Base-by-base conservation (phyloP, 2,329 filamentous ascomycete genomes). In the Colletotrichum sp. region DNA sequence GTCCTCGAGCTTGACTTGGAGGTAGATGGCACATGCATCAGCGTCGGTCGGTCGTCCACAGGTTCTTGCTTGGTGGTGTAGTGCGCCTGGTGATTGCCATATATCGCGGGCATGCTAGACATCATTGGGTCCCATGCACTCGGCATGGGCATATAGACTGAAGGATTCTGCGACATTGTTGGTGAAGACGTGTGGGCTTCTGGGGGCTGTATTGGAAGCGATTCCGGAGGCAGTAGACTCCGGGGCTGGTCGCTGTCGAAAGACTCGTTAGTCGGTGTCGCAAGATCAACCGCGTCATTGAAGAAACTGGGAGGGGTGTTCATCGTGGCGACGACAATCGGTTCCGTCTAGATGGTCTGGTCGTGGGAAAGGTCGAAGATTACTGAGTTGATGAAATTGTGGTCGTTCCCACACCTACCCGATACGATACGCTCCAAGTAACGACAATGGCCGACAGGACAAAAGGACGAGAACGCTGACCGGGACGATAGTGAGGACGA, bases 291-390 rank as follows among this genome's bases (percentile, higher is more conserved):
- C 48, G 76, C 76, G 24, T 77, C 76, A 48, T 69, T 66, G 65
- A 77, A 77, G 68, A 78, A 78, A 30, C 72, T 74, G 18, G 74
- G 71, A 43, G 76, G 76, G 28, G 76, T 77, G 28, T 78, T 71
- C 76, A 78, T 78, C 34, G 68, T 74, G 43, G 43, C 43, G 43
- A 52, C 43, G 43, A 52, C 43, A 52, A 52, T 52, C 43, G 43
- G n/a, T 52, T 21, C n/a, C 43, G 43, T 52, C n/a, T 24, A 21
- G 43, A 52, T 21, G 43, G n/a, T 52, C 43, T 52, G 12, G 43
- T 21, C 43, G 43, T 52, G 43, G 43, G 4, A n/a, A 52, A 52
- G 10, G 43, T 52, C 43, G 43, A 52, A 52, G n/a, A 52, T 52
- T 52, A 24, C 43, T 13, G n/a, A 52, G 43, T 52, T 52, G 43